phyloP scores from a whole-genome alignment of 2,329 filamentous ascomycete species.

The Pseudocercospora macadamiae region DNA sequence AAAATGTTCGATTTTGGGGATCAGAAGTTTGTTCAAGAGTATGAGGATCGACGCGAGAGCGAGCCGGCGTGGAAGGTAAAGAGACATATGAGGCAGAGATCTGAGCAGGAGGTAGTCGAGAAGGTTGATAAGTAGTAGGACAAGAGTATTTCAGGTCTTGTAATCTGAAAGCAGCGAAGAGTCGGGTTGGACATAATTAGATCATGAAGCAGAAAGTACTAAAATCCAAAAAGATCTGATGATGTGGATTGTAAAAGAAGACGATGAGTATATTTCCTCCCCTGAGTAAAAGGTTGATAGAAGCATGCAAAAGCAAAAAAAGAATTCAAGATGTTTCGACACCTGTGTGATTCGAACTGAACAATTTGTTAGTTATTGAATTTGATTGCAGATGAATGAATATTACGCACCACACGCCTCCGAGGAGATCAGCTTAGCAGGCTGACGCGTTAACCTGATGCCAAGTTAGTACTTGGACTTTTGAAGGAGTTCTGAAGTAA shows the following conservation, averaged over 20 bases:
- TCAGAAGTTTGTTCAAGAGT: background rate
- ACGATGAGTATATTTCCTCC: too few species aligned
- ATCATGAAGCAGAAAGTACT: too few species aligned
- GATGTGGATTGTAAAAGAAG: too few species aligned
- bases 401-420: slow-evolving; percentile 12
- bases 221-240: too few species aligned
- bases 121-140: background rate
- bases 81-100: background rate
- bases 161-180: too few species aligned
- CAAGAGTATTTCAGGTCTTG: background rate
- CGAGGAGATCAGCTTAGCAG: slow-evolving; percentile 22
- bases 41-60: background rate
- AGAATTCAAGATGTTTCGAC: slow-evolving; percentile 8
- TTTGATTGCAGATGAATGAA: background rate
- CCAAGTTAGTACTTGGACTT: too few species aligned
- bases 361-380: background rate
- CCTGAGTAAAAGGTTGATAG: too few species aligned
- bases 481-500: too few species aligned
- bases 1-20: background rate
- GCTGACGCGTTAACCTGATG: slow-evolving; percentile 23
- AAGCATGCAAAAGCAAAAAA: too few species aligned
- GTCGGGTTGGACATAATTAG: too few species aligned
- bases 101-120: background rate
- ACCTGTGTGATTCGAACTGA: slow-evolving; percentile 23
- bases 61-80: background rate